Percentiles rank a stretch among this genome's conserved stretches.
phyloP scores from a whole-genome alignment of 768 basidiomycete genomes.

The Leccinum longicurvipes region DNA sequence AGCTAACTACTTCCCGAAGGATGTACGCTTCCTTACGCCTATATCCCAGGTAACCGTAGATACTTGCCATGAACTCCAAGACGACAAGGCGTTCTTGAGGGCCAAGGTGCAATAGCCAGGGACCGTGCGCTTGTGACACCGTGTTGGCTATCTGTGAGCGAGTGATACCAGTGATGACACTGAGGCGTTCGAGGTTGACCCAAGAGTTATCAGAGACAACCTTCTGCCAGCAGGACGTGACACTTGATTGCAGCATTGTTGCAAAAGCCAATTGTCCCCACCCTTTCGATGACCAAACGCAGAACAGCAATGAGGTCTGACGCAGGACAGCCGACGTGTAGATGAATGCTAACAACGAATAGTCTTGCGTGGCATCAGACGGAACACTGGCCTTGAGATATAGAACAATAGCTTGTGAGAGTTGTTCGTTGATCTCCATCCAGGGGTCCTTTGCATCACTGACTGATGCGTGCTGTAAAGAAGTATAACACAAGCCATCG shows the following conservation, averaged over 20 bases:
- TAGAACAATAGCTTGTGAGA: slow-evolving; percentile 57
- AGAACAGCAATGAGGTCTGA: slow-evolving; percentile 70
- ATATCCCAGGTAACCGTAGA: slow-evolving; percentile 81
- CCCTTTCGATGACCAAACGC: slow-evolving; percentile 83
- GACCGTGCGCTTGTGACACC: slow-evolving; percentile 76
- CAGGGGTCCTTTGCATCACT: slow-evolving; percentile 64
- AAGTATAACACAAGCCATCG: slow-evolving; percentile 1
- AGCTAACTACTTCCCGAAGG: slow-evolving; percentile 81
- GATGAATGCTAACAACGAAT: slow-evolving; percentile 62
- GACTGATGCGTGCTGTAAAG: slow-evolving; percentile 51
- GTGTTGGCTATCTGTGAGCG: slow-evolving; percentile 62
- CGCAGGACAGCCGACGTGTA: slow-evolving; percentile 67
- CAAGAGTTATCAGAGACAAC: slow-evolving; percentile 49
- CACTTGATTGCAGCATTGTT: slow-evolving; percentile 66
- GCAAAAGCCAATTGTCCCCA: slow-evolving; percentile 80
- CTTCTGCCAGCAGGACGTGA: slow-evolving; percentile 57
- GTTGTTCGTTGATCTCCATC: slow-evolving; percentile 70
- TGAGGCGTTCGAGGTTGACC: slow-evolving; percentile 61
- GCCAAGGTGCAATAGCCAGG: slow-evolving; percentile 81
- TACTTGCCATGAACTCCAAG: slow-evolving; percentile 65
- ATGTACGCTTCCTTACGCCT: slow-evolving; percentile 85
- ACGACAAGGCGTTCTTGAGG: slow-evolving; percentile 70
- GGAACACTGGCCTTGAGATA: slow-evolving; percentile 59
- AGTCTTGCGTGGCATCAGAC: slow-evolving; percentile 51
- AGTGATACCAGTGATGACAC: slow-evolving; percentile 64